Base-by-base conservation (phyloP, 2,329 filamentous ascomycete genomes). In the Microsporum canis region DNA sequence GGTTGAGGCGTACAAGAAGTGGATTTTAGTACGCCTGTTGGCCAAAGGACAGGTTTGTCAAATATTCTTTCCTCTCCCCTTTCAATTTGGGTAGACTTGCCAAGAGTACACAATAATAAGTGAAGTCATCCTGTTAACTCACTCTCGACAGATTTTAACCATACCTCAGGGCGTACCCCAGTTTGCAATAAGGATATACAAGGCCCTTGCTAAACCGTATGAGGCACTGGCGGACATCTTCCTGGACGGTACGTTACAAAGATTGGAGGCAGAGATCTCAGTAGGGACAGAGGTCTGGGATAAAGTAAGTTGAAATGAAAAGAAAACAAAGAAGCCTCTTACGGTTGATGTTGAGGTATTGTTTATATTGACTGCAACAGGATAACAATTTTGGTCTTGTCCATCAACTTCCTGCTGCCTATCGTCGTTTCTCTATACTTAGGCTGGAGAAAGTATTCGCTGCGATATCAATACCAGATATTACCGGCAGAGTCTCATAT, bases 1-100 rank as follows among this genome's bases (percentile, higher is more conserved):
- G 87, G 79, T 88, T 3, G 90, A 96, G 66, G 89, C 89, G 4
- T 92, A 95, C 78, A 95, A 92, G 76, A 95, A 92, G 73, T 96
- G 90, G 88, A 71, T 95, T 6, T 76, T 99, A 14, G 81, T 91
- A 7, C 84, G 85, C 59, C 79, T 96, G 60, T 77, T 99, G 17
- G 79, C 83, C 5, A 77, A 85, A 59, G 91, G 91, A 65, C 82
- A 79, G 67, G 77, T 82, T 67, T 38, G 60, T 51, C 23, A 5
- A 17, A 10, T 34, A 3, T 58, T 31, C 27, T 23, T 23, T 23
- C 17, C 17, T 23, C 17, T 23, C 1, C 17, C 17, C 14, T 38
- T 41, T 43, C 4, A 12, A 6, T 10, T 5, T 10, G 6, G 2
- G 10, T 8, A 34, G 17, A 23, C 17, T 23, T 23, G 1, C 17